Evolutionary conservation across 2,329 filamentous ascomycete genomes (phyloP).

Genomic region (Xylaria sp.): DNA sequence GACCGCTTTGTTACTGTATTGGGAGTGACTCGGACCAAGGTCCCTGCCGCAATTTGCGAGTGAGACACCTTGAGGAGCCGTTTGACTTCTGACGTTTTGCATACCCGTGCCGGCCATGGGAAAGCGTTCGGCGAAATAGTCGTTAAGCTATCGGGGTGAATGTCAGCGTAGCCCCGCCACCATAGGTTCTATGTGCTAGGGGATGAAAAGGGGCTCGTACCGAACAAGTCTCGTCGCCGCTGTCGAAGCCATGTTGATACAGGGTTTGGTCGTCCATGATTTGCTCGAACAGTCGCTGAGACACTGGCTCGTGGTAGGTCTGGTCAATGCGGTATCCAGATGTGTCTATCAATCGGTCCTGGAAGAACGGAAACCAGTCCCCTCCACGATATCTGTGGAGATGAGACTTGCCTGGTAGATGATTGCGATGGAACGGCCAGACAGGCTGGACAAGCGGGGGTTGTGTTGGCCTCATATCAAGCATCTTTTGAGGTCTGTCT

Average conservation of each 20-base stretch:
- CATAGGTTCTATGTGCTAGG: background rate
- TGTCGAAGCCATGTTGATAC: constrained; percentile 42
- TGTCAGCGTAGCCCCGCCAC: constrained; percentile 32
- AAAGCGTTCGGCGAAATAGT: constrained; percentile 38
- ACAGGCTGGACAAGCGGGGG: constrained; percentile 29
- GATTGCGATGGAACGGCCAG: constrained; percentile 27
- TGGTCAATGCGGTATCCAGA: constrained; percentile 26
- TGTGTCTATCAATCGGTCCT: constrained; percentile 21
- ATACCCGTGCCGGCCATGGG: constrained; percentile 37
- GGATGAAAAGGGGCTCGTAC: constrained; percentile 40
- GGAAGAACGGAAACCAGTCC: constrained; percentile 28
- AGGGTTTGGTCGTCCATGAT: constrained; percentile 44
- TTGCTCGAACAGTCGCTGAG: constrained; percentile 37
- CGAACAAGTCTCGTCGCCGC: constrained; percentile 43
- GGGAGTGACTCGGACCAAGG: constrained; percentile 46
- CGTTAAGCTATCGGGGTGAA: constrained; percentile 41
- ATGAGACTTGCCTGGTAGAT: constrained; percentile 45
- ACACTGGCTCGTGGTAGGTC: constrained; percentile 35
- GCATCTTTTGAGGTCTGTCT: constrained; percentile 39
- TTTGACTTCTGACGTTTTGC: constrained; percentile 45
- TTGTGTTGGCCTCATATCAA: constrained; percentile 34
- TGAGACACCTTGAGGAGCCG: constrained; percentile 48
- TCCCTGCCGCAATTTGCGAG: constrained; percentile 45
- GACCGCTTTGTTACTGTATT: constrained; percentile 47
- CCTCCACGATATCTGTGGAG: constrained; percentile 35